phyloP scores from a whole-genome alignment of 139 green algal genomes.

The Tetradesmus lagerheimii region DNA sequence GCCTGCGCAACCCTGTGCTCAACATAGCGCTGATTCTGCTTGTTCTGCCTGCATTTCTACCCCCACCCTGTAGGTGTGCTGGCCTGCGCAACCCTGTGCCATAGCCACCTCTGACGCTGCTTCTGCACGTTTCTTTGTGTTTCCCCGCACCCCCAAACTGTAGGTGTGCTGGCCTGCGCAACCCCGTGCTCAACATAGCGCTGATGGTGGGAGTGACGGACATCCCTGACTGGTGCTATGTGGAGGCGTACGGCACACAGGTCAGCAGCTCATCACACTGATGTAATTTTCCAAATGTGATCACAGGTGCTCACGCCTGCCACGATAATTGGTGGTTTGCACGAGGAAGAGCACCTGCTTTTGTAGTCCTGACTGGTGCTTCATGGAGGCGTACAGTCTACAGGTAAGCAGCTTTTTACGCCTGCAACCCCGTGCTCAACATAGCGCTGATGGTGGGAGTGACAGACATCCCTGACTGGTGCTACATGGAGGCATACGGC shows the following conservation, averaged over 20 bases:
- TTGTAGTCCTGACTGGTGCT: too few relatives aligned
- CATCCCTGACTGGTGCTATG: conserved; percentile 95
- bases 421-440: conserved; percentile 95
- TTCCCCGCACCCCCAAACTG: not conserved
- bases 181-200: conserved; percentile 92
- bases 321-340: too few relatives aligned
- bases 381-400: too few relatives aligned
- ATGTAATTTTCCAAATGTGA: too few relatives aligned
- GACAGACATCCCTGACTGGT: conserved; percentile 96
- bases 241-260: conserved; percentile 86
- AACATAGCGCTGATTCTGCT: conserved; percentile 92
- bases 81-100: too few relatives aligned
- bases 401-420: too few relatives aligned
- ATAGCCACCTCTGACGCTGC: not conserved
- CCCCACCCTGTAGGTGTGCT: too few relatives aligned
- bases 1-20: conserved; percentile 93
- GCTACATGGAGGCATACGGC: conserved; percentile 88
- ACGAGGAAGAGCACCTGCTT: too few relatives aligned
- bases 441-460: conserved; percentile 86
- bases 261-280: conserved; percentile 31
- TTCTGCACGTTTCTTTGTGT: not conserved
- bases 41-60: too few relatives aligned
- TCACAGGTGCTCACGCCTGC: too few relatives aligned
- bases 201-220: conserved; percentile 89
- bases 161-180: conserved; percentile 80